Evolutionary conservation across 225 moss, liverwort and hornwort genomes (phyloP).

Genomic region (Neckera pumila): DNA sequence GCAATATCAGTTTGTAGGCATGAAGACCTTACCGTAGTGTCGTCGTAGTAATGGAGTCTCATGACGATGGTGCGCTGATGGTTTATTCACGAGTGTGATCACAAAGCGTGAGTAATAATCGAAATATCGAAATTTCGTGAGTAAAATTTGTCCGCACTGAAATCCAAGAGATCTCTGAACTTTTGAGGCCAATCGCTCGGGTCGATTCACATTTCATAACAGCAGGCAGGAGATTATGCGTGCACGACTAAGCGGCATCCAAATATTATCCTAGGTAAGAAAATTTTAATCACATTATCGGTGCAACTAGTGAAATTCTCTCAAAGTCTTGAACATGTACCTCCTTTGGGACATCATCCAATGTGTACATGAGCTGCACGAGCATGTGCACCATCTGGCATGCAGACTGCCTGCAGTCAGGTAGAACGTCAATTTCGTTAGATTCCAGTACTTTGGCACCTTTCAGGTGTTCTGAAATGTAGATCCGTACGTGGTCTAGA

Average conservation of each 20-base stretch:
- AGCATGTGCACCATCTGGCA: conserved; percentile 71
- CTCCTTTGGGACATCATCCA: conserved; percentile 36
- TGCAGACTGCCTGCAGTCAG: conserved; percentile 33
- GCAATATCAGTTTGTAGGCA: too few relatives aligned
- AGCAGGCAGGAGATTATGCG: not conserved
- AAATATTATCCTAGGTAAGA: not conserved
- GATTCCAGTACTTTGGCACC: too few relatives aligned
- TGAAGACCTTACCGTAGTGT: too few relatives aligned
- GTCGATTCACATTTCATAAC: not conserved
- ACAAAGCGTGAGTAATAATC: too few relatives aligned
- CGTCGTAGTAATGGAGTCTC: too few relatives aligned
- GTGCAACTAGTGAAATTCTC: not conserved
- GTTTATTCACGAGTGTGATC: not conserved
- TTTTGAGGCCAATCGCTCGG: not conserved
- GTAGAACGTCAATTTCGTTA: not conserved
- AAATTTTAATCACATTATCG: not conserved
- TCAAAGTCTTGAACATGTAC: not conserved
- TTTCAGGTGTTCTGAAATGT: too few relatives aligned
- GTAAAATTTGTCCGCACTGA: not conserved
- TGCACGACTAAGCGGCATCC: not conserved
- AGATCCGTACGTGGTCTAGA: too few relatives aligned
- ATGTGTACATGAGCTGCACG: conserved; percentile 48
- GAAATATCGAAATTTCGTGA: not conserved
- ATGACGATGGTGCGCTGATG: conserved; percentile 26
- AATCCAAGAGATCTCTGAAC: not conserved